phyloP scores from a whole-genome alignment of 176 grass and related monocot species.

The Typha latifolia region DNA sequence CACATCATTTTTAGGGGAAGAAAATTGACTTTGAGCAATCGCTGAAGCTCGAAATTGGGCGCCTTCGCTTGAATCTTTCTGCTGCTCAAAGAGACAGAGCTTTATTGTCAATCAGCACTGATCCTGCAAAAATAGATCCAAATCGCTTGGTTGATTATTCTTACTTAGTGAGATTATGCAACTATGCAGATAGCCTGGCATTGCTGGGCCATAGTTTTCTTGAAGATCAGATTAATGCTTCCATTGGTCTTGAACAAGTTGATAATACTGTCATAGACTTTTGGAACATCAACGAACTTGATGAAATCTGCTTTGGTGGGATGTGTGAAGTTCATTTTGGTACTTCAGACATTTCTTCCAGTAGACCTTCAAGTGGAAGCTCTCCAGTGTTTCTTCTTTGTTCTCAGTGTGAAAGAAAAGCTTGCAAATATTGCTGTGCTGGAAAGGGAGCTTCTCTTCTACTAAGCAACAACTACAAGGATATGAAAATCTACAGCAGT shows the following conservation, averaged over 20 bases:
- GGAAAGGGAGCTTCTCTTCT: slow-evolving; percentile 90
- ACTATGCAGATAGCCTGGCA: slow-evolving; percentile 73
- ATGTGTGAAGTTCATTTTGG: slow-evolving; percentile 59
- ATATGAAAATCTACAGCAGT: slow-evolving; percentile 68
- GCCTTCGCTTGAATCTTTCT: slow-evolving; percentile 71
- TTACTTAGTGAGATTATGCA: slow-evolving; percentile 60
- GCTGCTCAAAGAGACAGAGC: slow-evolving; percentile 80
- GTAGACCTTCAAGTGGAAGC: slow-evolving; percentile 25
- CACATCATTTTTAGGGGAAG: slow-evolving; percentile 47
- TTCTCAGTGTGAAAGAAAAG: slow-evolving; percentile 59
- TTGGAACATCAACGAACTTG: slow-evolving; percentile 84
- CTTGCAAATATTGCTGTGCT: slow-evolving; percentile 90
- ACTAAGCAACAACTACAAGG: slow-evolving; percentile 62
- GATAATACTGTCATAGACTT: slow-evolving; percentile 52
- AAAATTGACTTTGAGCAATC: slow-evolving; percentile 61
- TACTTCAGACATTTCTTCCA: slow-evolving; percentile 32
- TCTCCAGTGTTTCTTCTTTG: slow-evolving; percentile 44
- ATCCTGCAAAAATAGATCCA: slow-evolving; percentile 86
- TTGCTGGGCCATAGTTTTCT: slow-evolving; percentile 64
- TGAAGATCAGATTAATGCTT: slow-evolving; percentile 82
- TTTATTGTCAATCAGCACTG: slow-evolving; percentile 75
- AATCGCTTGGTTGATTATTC: slow-evolving; percentile 76
- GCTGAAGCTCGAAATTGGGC: slow-evolving; percentile 93
- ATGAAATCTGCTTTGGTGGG: slow-evolving; percentile 56
- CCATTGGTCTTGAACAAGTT: slow-evolving; percentile 52